These are phyloP conservation scores for Oryza meridionalis DNA, from an alignment of 176 grass and related monocot species.

Conservation along the genomic window DNA sequence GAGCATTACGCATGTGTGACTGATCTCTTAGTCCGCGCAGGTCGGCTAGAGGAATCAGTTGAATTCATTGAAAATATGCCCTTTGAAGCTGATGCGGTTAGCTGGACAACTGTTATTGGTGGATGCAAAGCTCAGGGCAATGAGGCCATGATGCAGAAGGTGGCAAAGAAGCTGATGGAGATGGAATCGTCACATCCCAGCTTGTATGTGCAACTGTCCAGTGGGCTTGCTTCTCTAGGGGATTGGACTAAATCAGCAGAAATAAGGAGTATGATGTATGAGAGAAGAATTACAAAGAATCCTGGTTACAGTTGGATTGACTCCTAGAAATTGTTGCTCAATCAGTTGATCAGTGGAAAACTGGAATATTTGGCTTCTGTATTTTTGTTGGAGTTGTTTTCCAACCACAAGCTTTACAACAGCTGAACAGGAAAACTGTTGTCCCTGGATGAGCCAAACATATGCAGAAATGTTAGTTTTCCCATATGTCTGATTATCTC, in stretches of 20 bases:
- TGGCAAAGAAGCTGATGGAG: conserved; percentile 47
- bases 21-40: conserved; percentile 67
- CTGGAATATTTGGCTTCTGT: conserved; percentile 5
- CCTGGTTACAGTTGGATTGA: conserved; percentile 77
- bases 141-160: conserved; percentile 46
- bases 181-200: conserved; percentile 48
- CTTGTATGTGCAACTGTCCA: conserved; percentile 70
- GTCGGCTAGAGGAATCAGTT: conserved; percentile 65
- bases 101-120: conserved; percentile 66
- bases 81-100: conserved; percentile 60
- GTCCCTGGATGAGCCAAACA: background rate
- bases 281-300: conserved; percentile 58
- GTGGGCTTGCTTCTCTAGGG: conserved; percentile 60
- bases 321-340: conserved; percentile 21
- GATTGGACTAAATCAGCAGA: conserved; percentile 62
- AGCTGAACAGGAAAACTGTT: conserved; percentile 6
- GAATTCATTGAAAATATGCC: conserved; percentile 81
- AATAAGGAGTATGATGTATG: conserved; percentile 64
- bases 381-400: background rate
- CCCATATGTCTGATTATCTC: background rate
- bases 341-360: conserved; percentile 10
- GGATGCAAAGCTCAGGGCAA: conserved; percentile 73
- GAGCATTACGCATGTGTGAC: conserved; percentile 73
- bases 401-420: background rate
- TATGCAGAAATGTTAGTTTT: background rate